phyloP scores from a whole-genome alignment of 345 rosid genomes.

The Eucalyptus camaldulensis region DNA sequence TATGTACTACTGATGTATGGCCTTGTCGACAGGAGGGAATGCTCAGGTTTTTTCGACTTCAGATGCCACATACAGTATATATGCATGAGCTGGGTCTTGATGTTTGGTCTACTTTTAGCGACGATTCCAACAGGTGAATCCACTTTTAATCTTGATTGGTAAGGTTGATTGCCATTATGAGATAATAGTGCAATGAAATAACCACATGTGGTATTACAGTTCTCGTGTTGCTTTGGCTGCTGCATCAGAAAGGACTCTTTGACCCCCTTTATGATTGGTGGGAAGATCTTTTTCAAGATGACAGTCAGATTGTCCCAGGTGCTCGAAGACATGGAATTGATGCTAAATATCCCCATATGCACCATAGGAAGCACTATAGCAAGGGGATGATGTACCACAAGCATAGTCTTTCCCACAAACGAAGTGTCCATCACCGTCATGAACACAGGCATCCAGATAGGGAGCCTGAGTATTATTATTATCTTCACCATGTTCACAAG shows the following conservation, averaged over 20 bases:
- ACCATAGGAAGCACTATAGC: conserved; percentile 9
- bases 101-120: conserved; percentile 67
- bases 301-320: not conserved
- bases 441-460: conserved; percentile 26
- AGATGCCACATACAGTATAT: conserved; percentile 84
- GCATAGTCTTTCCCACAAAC: conserved; percentile 19
- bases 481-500: conserved; percentile 43
- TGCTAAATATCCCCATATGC: conserved; percentile 9
- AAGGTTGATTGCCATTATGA: not conserved
- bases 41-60: conserved; percentile 76
- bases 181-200: not conserved
- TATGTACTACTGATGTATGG: not conserved
- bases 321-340: conserved; percentile 2
- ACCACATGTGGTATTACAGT: conserved; percentile 23
- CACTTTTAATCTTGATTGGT: not conserved
- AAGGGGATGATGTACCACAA: conserved; percentile 21
- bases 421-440: conserved; percentile 8
- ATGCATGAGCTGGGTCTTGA: conserved; percentile 81
- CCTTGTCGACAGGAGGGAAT: conserved; percentile 41
- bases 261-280: conserved; percentile 83
- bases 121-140: conserved; percentile 59
- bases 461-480: conserved; percentile 26
- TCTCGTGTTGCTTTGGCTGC: conserved; percentile 67
- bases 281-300: conserved; percentile 42
- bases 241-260: conserved; percentile 82